A percentile compares a stretch with the other conserved stretches of the same genome.
These are phyloP conservation scores for Tricholomella constricta DNA, from an alignment of 768 basidiomycete genomes.

Conservation along the genomic window DNA sequence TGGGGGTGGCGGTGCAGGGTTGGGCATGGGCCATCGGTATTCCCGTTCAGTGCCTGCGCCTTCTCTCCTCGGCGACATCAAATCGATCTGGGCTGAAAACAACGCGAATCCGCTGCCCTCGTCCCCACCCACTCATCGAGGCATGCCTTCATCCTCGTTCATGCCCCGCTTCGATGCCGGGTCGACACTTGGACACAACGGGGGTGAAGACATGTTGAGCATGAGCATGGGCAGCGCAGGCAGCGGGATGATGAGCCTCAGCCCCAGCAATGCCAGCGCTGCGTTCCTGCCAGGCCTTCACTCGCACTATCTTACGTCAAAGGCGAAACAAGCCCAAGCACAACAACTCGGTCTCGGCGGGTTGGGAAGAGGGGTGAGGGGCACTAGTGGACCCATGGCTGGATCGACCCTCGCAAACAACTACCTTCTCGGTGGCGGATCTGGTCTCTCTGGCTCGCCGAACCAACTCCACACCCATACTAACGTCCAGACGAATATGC, in stretches of 20 bases:
- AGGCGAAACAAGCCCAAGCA: slow-evolving; percentile 39
- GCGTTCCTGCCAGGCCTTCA: slow-evolving; percentile 79
- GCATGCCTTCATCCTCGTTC: slow-evolving; percentile 55
- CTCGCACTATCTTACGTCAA: slow-evolving; percentile 60
- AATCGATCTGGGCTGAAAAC: slow-evolving; percentile 79
- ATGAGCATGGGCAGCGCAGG: slow-evolving; percentile 38
- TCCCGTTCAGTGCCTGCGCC: slow-evolving; percentile 83
- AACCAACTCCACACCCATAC: slow-evolving; percentile 41
- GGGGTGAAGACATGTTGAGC: slow-evolving; percentile 35
- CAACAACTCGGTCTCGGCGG: slow-evolving; percentile 31
- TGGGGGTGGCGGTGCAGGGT: slow-evolving; percentile 17
- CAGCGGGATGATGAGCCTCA: slow-evolving; percentile 40
- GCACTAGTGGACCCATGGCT: slow-evolving; percentile 31
- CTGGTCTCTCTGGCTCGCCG: slow-evolving; percentile 32
- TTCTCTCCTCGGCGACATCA: slow-evolving; percentile 72
- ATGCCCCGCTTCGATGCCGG: slow-evolving; percentile 39
- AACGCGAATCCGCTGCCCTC: slow-evolving; percentile 26
- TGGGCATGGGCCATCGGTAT: slow-evolving; percentile 61
- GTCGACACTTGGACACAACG: neutral
- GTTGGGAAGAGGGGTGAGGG: slow-evolving; percentile 32
- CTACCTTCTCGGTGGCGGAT: slow-evolving; percentile 28
- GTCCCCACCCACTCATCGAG: slow-evolving; percentile 41
- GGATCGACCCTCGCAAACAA: slow-evolving; percentile 28
- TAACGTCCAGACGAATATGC: slow-evolving; percentile 37
- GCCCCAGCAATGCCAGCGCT: slow-evolving; percentile 78